Evolutionary conservation across 2,329 filamentous ascomycete species (phyloP).

Genomic region (Ascocoryne sarcoides): DNA sequence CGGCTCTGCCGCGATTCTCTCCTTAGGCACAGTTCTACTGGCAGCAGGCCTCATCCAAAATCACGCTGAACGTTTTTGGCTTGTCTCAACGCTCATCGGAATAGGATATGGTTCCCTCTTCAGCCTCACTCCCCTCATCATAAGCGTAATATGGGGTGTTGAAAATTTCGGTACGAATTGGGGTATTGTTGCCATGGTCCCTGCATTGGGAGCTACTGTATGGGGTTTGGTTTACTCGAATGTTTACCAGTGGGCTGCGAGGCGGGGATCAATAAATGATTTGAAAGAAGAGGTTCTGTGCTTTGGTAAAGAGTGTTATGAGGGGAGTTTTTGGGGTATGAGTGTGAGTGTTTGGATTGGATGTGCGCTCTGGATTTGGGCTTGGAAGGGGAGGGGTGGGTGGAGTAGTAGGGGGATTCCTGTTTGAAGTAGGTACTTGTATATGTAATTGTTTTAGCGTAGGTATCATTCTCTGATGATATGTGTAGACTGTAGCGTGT

Average conservation of each 20-base stretch:
- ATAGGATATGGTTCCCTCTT: conserved; percentile 92
- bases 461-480: not conserved
- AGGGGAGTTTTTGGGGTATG: conserved; percentile 78
- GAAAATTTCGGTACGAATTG: conserved; percentile 99
- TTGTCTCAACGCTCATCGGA: conserved; percentile 76
- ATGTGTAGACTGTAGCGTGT: no score
- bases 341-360: conserved; percentile 71
- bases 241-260: conserved; percentile 64
- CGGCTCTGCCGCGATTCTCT: conserved; percentile 64
- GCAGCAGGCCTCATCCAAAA: conserved; percentile 68
- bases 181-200: conserved; percentile 88
- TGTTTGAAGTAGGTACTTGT: conserved; percentile 33
- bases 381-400: conserved; percentile 66
- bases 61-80: conserved; percentile 71
- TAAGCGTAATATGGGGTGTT: conserved; percentile 96
- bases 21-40: conserved; percentile 66
- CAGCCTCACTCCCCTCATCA: conserved; percentile 79
- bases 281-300: conserved; percentile 52
- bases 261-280: conserved; percentile 31
- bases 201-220: conserved; percentile 76
- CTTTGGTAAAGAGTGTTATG: conserved; percentile 75
- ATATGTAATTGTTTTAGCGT: not conserved
- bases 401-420: conserved; percentile 73
- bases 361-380: conserved; percentile 61
- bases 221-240: conserved; percentile 87